These are phyloP conservation scores for Mimosa pudica DNA, from an alignment of 306 rosid species.

Conservation along the genomic window DNA sequence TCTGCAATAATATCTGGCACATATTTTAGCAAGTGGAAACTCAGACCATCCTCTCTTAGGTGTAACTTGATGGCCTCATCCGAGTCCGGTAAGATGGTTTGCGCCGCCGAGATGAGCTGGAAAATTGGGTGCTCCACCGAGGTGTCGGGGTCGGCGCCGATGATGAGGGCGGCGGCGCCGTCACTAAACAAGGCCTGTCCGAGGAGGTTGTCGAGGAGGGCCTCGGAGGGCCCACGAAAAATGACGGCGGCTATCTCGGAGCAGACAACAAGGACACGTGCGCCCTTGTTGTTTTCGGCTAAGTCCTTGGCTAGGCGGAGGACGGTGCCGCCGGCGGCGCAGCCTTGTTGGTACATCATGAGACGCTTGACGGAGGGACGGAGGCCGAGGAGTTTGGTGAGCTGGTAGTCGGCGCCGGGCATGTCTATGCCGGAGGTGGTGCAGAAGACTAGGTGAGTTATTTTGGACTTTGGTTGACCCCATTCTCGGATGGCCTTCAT, in stretches of 20 bases:
- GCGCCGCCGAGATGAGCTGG: constrained; percentile 48
- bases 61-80: constrained; percentile 62
- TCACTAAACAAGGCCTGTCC: constrained; percentile 67
- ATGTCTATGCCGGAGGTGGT: constrained; percentile 66
- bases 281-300: constrained; percentile 63
- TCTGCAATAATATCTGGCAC: constrained; percentile 60
- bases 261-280: constrained; percentile 61
- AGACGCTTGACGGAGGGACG: constrained; percentile 58
- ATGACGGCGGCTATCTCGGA: constrained; percentile 69
- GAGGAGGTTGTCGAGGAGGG: constrained; percentile 53
- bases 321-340: constrained; percentile 68
- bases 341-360: constrained; percentile 76
- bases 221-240: constrained; percentile 62
- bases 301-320: constrained; percentile 67
- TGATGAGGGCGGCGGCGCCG: constrained; percentile 50
- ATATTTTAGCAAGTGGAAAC: constrained; percentile 56
- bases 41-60: constrained; percentile 57
- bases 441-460: constrained; percentile 61
- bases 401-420: constrained; percentile 65
- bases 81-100: constrained; percentile 57
- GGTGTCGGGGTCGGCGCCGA: constrained; percentile 54
- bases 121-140: constrained; percentile 43
- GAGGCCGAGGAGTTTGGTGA: constrained; percentile 60
- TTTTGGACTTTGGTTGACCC: constrained; percentile 67
- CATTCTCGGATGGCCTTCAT: constrained; percentile 55